phyloP scores from a whole-genome alignment of 108 stramenopile species.

The Discostella stelligeroides region DNA sequence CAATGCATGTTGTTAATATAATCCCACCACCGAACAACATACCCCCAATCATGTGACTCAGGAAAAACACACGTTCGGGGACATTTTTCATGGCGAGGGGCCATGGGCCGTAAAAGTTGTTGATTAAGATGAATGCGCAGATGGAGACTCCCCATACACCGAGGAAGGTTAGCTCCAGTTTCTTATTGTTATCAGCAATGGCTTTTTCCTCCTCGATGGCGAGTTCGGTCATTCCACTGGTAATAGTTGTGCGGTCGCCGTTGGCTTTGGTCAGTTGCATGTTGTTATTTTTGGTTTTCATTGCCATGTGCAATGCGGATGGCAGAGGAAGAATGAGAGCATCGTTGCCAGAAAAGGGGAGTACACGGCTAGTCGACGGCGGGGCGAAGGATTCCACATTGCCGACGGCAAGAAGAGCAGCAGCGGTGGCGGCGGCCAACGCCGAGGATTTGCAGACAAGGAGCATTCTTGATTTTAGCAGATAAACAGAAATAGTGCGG shows the following conservation, averaged over 20 bases:
- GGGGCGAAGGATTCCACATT: constrained; percentile 28
- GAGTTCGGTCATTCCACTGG: no score
- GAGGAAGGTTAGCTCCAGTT: constrained; percentile 48
- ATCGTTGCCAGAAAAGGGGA: background rate
- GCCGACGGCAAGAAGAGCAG: background rate
- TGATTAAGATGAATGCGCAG: constrained; percentile 58
- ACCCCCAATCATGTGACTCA: constrained; percentile 58
- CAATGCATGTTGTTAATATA: constrained; percentile 55
- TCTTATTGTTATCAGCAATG: no score
- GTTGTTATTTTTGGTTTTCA: background rate
- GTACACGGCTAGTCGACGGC: constrained; percentile 8
- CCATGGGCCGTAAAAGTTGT: constrained; percentile 61
- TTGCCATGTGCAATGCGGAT: constrained; percentile 5
- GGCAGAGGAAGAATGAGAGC: background rate
- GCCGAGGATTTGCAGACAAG: constrained; percentile 17
- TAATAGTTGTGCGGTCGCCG: no score
- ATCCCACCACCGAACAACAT: constrained; percentile 68
- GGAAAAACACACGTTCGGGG: constrained; percentile 55
- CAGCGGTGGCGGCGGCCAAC: constrained; percentile 10
- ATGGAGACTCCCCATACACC: constrained; percentile 50
- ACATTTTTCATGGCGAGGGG: constrained; percentile 50
- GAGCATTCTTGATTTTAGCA: background rate
- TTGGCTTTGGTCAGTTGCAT: no score
- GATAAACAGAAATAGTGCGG: no score
- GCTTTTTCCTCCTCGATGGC: no score